A percentile compares a stretch with the other conserved stretches of the same genome.
phyloP scores from a whole-genome alignment of 129 eudicot species.

The Smallanthus sonchifolius region DNA sequence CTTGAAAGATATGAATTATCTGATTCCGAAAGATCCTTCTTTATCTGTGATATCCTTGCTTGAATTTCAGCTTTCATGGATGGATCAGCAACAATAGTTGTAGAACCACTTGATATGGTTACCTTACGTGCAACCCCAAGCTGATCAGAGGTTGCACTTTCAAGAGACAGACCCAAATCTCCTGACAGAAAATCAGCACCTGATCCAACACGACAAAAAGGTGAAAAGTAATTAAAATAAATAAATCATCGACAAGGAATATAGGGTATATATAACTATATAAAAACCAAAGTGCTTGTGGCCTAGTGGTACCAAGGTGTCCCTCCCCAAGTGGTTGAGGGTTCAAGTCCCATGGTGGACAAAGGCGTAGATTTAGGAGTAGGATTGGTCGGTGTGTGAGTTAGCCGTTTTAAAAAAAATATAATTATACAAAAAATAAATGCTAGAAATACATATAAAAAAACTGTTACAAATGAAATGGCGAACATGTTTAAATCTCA shows the following conservation, averaged over 20 bases:
- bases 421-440: no score
- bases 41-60: slow-evolving; percentile 84
- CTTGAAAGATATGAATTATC: slow-evolving; percentile 48
- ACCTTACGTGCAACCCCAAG: slow-evolving; percentile 83
- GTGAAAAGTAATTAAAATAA: neutral
- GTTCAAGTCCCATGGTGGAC: no score
- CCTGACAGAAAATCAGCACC: slow-evolving; percentile 93
- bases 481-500: no score
- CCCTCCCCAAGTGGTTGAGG: no score
- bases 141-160: slow-evolving; percentile 78
- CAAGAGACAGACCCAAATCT: slow-evolving; percentile 79
- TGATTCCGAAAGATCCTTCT: slow-evolving; percentile 82
- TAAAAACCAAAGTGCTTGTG: no score
- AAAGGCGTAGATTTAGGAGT: no score
- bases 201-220: slow-evolving; percentile 17
- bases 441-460: no score
- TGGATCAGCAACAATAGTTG: slow-evolving; percentile 84
- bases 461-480: no score
- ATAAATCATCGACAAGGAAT: neutral
- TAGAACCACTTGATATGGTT: slow-evolving; percentile 53
- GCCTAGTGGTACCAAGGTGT: no score
- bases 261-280: no score
- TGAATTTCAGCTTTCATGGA: slow-evolving; percentile 71
- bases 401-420: no score
- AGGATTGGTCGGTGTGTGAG: no score